Evolutionary conservation across 192 early-diverging fungal species (phyloP), one percentile per base, ranked within the genome.

Genomic region (Coemansia interrupta): DNA sequence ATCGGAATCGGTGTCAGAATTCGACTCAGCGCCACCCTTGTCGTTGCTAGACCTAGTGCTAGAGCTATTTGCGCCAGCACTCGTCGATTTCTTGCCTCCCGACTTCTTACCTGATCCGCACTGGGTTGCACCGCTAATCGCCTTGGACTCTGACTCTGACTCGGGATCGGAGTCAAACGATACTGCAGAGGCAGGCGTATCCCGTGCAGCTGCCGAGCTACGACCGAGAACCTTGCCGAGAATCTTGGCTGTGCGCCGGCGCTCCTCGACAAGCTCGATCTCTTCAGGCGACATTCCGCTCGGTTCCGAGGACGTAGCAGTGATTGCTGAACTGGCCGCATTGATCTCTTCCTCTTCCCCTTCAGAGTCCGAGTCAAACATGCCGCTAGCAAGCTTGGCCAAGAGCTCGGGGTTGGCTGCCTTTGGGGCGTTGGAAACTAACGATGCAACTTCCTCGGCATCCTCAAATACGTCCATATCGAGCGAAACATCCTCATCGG

Each of bases 351-450:
- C 41, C 20, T 24, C 54, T 7, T 69, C 63, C 10, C 56, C 58
- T 24, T 66, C 68, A 5, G 62, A 65, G 40, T 63, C 63, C 8
- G 73, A 77, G 43, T 77, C 73, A 53, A 77, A 77, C 12, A 48
- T 64, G 18, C 64, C 68, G 49, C 68, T 70, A 5, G 64, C 67
- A 11, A 77, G 68, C 60, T 77, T 77, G 20, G 67, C 73, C 57
- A 60, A 56, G 10, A 70, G 60, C 26, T 63, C 68, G n/a, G 67
- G 63, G 12, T 48, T 47, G 38, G 55, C 29, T 5, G 40, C 42
- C 20, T 66, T 44, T 10, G 48, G 22, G 8, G 59, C 42, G 7
- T 36, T 62, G 18, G 73, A 50, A 0, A 61, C 56, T 48, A 76
- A 54, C 7, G 60, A 43, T 9, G 73, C 68, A 29, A 71, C 53